Conservation (phyloP, 192 early-diverging fungal genomes). For the Coemansia asiatica region DNA sequence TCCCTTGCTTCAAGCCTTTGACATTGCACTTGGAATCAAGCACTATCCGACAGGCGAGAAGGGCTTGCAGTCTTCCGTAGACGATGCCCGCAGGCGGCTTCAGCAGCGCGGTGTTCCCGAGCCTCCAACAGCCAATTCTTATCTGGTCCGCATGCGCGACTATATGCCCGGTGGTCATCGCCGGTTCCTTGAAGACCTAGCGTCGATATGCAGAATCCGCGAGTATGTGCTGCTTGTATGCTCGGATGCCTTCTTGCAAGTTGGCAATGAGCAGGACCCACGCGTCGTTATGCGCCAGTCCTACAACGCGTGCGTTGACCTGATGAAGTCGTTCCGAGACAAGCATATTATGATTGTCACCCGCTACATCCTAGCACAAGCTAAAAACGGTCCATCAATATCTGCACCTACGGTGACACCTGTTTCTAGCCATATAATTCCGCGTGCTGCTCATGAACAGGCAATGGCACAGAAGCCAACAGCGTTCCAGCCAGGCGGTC, state of each 20-base stretch:
- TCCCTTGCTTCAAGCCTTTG: conserved; percentile 87
- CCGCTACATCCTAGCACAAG: conserved; percentile 86
- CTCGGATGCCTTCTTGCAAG: conserved; percentile 33
- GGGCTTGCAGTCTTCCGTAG: conserved; percentile 35
- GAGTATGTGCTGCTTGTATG: conserved; percentile 60
- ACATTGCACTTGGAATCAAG: conserved; percentile 84
- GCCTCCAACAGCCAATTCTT: conserved; percentile 62
- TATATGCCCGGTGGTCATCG: conserved; percentile 91
- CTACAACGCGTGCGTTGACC: conserved; percentile 80
- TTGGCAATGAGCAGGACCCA: conserved; percentile 17
- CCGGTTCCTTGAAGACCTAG: conserved; percentile 77
- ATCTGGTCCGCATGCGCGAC: conserved; percentile 85
- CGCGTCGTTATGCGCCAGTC: conserved; percentile 57
- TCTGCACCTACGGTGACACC: conserved; percentile 41
- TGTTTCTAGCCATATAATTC: conserved; percentile 25
- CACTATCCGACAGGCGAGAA: conserved; percentile 74
- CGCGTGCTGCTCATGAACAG: conserved; percentile 17
- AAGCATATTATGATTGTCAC: conserved; percentile 91
- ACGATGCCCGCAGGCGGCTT: conserved; percentile 32
- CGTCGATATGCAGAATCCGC: conserved; percentile 65
- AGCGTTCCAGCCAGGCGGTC: conserved; percentile 20
- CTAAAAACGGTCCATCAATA: conserved; percentile 68
- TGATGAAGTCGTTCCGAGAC: conserved; percentile 85
- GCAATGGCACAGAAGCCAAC: background rate
- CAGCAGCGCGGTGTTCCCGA: conserved; percentile 28